A percentile compares a stretch with the other conserved stretches of the same genome.
Evolutionary conservation across 2,329 filamentous ascomycete species (phyloP).

Genomic region (Aspergillus aculeatinus): DNA sequence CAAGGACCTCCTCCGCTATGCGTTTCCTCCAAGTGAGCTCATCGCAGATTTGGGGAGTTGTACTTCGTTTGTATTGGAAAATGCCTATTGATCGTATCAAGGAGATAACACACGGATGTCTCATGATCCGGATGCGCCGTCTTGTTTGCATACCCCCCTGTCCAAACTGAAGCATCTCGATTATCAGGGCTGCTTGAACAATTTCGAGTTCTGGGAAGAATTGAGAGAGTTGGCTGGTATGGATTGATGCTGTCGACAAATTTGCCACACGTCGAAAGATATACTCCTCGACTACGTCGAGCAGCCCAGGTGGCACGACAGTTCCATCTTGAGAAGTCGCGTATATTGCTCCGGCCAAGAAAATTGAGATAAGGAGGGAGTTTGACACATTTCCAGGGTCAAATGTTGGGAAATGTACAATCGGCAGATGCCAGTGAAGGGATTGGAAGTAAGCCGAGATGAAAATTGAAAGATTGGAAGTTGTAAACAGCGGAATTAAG

Average conservation of each 20-base stretch:
- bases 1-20: constrained; percentile 29
- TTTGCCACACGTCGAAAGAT: constrained; percentile 29
- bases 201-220: constrained; percentile 22
- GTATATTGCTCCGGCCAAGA: constrained; percentile 29
- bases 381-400: constrained; percentile 28
- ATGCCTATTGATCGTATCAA: constrained; percentile 30
- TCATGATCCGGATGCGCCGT: constrained; percentile 32
- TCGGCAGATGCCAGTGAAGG: constrained; percentile 33
- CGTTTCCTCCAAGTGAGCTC: constrained; percentile 24
- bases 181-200: constrained; percentile 30
- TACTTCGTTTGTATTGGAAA: constrained; percentile 26
- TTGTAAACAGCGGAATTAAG: constrained; percentile 23
- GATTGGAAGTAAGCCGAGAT: constrained; percentile 33
- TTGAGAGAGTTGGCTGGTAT: constrained; percentile 8
- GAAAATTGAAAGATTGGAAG: constrained; percentile 28
- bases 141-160: constrained; percentile 29
- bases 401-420: constrained; percentile 34
- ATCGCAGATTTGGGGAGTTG: constrained; percentile 15
- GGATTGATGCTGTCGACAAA: constrained; percentile 17
- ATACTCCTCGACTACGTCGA: constrained; percentile 32
- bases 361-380: constrained; percentile 28
- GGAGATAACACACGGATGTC: constrained; percentile 32
- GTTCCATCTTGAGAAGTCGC: constrained; percentile 21
- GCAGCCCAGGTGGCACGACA: constrained; percentile 20
- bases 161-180: constrained; percentile 35